phyloP scores from a whole-genome alignment of 192 early-diverging fungal genomes.

The Linnemannia schmuckeri region DNA sequence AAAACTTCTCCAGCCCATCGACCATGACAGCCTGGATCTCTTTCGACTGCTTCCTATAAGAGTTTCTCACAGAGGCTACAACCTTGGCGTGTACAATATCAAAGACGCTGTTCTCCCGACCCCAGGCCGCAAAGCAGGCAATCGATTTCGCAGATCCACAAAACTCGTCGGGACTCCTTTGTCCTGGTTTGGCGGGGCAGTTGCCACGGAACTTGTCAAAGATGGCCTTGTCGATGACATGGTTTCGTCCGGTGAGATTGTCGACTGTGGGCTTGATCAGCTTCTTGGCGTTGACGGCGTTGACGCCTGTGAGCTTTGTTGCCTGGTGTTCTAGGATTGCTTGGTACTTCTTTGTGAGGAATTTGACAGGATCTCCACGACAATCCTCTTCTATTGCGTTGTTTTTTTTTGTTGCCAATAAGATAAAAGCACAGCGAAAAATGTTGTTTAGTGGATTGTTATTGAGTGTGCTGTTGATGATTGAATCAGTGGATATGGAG shows the following conservation, averaged over 20 bases:
- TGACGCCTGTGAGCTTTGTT: not conserved
- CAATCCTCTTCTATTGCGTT: constrained; percentile 29
- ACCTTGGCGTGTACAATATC: constrained; percentile 32
- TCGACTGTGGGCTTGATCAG: not conserved
- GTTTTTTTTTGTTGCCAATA: too few relatives aligned
- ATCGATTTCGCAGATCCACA: constrained; percentile 48
- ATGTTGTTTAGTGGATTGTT: not conserved
- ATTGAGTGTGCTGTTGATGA: not conserved
- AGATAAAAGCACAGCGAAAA: too few relatives aligned
- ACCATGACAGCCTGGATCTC: constrained; percentile 24
- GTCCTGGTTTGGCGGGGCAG: constrained; percentile 11
- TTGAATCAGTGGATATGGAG: not conserved
- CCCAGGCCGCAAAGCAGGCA: constrained; percentile 49
- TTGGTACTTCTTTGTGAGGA: constrained; percentile 30
- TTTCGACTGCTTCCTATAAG: not conserved
- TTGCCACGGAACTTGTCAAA: constrained; percentile 37
- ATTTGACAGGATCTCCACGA: constrained; percentile 38
- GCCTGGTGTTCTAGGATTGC: constrained; percentile 27
- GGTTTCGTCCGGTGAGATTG: constrained; percentile 7
- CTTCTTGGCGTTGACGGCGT: not conserved
- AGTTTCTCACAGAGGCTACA: not conserved
- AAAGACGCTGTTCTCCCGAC: constrained; percentile 25
- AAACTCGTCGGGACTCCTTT: constrained; percentile 24
- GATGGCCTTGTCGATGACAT: constrained; percentile 42
- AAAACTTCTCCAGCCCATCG: constrained; percentile 22